These are phyloP conservation scores for Cladorrhinum sp. DNA, from an alignment of 2,329 filamentous ascomycete species.

Conservation along the genomic window DNA sequence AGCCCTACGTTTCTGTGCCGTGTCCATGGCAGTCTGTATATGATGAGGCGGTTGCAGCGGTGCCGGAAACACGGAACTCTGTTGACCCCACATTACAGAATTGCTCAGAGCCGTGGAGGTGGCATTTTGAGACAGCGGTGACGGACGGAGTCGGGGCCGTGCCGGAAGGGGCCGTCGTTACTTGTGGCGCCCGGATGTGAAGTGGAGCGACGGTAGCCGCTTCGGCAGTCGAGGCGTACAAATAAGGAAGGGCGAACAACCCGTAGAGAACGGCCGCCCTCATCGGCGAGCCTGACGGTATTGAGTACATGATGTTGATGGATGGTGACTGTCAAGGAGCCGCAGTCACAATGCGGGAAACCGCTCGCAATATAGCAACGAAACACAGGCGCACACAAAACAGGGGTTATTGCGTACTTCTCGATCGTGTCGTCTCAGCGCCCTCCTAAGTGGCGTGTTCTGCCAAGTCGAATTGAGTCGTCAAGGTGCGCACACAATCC, in stretches of 20 bases:
- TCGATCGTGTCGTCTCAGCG: too few species aligned
- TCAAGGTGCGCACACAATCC: not conserved
- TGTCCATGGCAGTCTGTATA: conserved; percentile 51
- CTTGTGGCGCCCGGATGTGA: conserved; percentile 10
- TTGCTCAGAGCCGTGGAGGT: conserved; percentile 42
- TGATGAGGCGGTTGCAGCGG: conserved; percentile 31
- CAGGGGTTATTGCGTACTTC: too few species aligned
- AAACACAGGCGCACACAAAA: not conserved
- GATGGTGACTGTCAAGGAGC: not conserved
- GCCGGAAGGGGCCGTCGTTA: not conserved
- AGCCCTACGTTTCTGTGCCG: conserved; percentile 47
- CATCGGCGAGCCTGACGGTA: not conserved
- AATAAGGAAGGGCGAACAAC: conserved; percentile 13
- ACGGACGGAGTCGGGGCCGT: conserved; percentile 16
- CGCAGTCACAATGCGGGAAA: not conserved
- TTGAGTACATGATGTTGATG: not conserved
- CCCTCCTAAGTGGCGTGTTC: too few species aligned
- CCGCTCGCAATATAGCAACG: conserved; percentile 5
- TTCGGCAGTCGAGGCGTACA: conserved; percentile 9
- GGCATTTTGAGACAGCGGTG: conserved; percentile 51
- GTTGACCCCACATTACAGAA: conserved; percentile 34
- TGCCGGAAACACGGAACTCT: conserved; percentile 32
- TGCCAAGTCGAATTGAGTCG: not conserved
- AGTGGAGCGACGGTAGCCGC: not conserved
- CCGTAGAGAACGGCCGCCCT: conserved; percentile 14